These are phyloP conservation scores for Alternaria brassicicola DNA, from an alignment of 2,329 filamentous ascomycete species.

Conservation along the genomic window DNA sequence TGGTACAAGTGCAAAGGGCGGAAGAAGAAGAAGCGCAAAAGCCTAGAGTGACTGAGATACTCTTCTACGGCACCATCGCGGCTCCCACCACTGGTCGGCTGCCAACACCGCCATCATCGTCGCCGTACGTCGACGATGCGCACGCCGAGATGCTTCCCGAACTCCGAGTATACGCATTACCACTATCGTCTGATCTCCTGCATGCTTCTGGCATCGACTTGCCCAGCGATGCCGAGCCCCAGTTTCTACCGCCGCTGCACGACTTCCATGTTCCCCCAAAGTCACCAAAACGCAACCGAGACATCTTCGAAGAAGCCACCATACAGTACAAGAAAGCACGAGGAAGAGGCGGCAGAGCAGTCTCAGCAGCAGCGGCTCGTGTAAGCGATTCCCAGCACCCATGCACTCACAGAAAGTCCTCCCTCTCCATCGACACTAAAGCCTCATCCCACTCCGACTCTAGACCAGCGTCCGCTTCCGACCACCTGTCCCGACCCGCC, in stretches of 20 bases:
- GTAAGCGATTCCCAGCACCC: slow-evolving; percentile 32
- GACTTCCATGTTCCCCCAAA: slow-evolving; percentile 26
- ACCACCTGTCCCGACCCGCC: slow-evolving; percentile 25
- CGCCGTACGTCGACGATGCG: slow-evolving; percentile 21
- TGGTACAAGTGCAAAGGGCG: slow-evolving; percentile 39
- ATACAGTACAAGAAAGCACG: slow-evolving; percentile 52
- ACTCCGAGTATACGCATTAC: slow-evolving; percentile 49
- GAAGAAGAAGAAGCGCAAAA: background rate
- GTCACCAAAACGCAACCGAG: slow-evolving; percentile 52
- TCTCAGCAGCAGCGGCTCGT: slow-evolving; percentile 52
- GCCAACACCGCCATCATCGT: slow-evolving; percentile 46
- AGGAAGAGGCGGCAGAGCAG: slow-evolving; percentile 51
- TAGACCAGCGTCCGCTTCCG: slow-evolving; percentile 35
- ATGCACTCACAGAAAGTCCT: slow-evolving; percentile 42
- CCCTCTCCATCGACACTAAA: slow-evolving; percentile 38
- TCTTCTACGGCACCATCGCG: slow-evolving; percentile 53
- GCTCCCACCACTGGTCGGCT: slow-evolving; percentile 20
- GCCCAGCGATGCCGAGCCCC: slow-evolving; percentile 30
- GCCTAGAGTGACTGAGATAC: slow-evolving; percentile 50
- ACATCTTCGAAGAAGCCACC: slow-evolving; percentile 57
- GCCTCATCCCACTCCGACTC: slow-evolving; percentile 26
- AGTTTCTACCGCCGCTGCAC: slow-evolving; percentile 42
- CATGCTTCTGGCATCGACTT: slow-evolving; percentile 8
- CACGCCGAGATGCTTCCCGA: slow-evolving; percentile 27
- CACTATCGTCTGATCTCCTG: slow-evolving; percentile 53